Evolutionary conservation across 2,329 filamentous ascomycete genomes (phyloP), one percentile per base, ranked within the genome.

Genomic region (Colletotrichum liaoningense): DNA sequence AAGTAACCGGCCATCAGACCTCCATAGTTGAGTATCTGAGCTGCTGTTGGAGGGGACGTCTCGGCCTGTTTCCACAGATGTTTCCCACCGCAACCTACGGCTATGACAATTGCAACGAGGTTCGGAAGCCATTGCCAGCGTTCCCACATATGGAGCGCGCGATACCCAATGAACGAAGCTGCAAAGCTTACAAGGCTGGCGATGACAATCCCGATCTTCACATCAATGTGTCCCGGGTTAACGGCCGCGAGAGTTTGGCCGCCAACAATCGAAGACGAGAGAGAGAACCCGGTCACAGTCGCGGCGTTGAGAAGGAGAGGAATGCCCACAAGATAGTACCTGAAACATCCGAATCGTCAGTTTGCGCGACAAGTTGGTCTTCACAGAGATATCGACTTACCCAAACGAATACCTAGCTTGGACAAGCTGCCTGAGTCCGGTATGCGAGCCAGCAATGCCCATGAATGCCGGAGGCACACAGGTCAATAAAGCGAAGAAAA

Each of bases 361-460:
- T n/a, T 19, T 35, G n/a, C 28, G 46, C 24, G 42, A 33, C 55
- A n/a, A 49, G 38, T 14, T 49, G 42, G 14, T 30, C 33, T 16
- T 33, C 26, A 75, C 49, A 42, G 33, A 38, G 8, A 24, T 8
- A 52, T 12, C 46, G 30, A 60, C 78, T 77, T 78, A 88, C 83
- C 88, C 89, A 77, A 90, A 92, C 0, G 87, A 87, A 79, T 90
- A 92, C 35, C 90, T 84, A n/a, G 90, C 88, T 76, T 90, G 88
- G 6, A 91, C 86, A 78, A 91, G 86, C 78, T 91, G 89, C 22
- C 90, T 84, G 82, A 91, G 84, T 16, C 89, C 90, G 2, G 89
- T 91, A 70, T 85, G 84, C 19, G 88, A 87, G 0, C 89, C 89
- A 12, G 86, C 85, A 1, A 88, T 87, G 4, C 86, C 87, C 76